Base-by-base conservation (phyloP, 305 asterid species). In the Ilex paraguariensis region DNA sequence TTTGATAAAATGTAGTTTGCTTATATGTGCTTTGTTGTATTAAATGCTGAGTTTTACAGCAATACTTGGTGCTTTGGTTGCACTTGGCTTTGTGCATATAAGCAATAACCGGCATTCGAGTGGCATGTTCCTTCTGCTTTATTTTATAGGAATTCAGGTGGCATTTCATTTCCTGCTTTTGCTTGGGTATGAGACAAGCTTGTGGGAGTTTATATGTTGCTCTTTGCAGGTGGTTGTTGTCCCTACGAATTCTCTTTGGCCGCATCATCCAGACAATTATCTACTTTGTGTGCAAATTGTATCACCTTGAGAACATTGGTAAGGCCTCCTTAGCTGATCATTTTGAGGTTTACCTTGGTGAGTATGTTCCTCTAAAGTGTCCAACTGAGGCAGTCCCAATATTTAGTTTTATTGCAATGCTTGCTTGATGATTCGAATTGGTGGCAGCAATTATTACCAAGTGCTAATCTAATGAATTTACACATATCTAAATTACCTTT, bases 281-380 rank as follows among this genome's bases (percentile, higher is more conserved):
- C 44, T 76, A 76, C 46, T 72, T 76, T 59, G 58, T 76, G 14
- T 76, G 81, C 60, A 76, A 76, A 52, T 76, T 77, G 5, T 62
- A 64, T 61, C 81, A 71, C 63, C 77, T 64, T 65, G 81, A 76
- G 72, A 76, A 64, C 30, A 76, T 76, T 17, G 77, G 72, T 55
- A 76, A 76, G 61, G 53, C 81, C 12, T 54, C 75, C 0, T 62
- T 76, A 66, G 31, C 77, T 0, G 73, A 76, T 69, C 81, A 72
- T 72, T 75, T 76, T 31, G 77, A 68, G 28, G 77, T 49, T 61
- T 72, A 72, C 33, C 61, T 67, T n/a, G 77, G 81, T 46, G 75
- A 76, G 9, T 72, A 76, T 58, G 73, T 72, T 39, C 77, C 77
- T 9, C 48, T 76, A 67, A 76, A 61, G 72, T 48, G 63, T 76